Base-by-base conservation (phyloP, 371 early-diverging fungal species). In the Gilbertella persicaria region DNA sequence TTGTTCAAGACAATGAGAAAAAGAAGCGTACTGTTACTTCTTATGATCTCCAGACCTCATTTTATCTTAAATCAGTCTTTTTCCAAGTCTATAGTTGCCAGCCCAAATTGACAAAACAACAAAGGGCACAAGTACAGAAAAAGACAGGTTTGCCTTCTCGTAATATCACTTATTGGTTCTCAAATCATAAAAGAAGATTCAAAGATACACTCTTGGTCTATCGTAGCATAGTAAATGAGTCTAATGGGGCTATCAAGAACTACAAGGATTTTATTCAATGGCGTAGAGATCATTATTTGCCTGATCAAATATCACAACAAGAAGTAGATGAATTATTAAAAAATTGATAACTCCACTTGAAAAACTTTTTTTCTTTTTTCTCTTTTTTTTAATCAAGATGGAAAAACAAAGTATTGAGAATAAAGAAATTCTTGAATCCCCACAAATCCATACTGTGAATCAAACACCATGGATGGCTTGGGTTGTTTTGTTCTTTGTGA, bases 151-250 rank as follows among this genome's bases (percentile, higher is more conserved):
- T 76, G 12, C 51, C 60, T 10, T 60, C 72, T 13, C 64, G 75
- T n/a, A 71, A 66, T 23, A 66, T 75, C 25, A 75, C 75, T 12
- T 75, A 75, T 36, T 75, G 75, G 75, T 69, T 75, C 30, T 72
- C 75, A 4, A 75, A 75, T 39, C 72, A 69, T 23, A 71, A 72
- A 23, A 54, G 75, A 28, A 55, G 75, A 29, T 64, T 64, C 23
- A 45, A 50, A 16, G 29, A 28, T 0, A 44, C 53, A 6, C 45
- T 67, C n/a, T 16, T 41, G 13, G 16, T 47, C n/a, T 67, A 55
- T 35, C 44, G 50, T 21, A 38, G 49, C 35, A 14, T 21, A 5
- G 45, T 55, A 21, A 41, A 39, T 5, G 40, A 49, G 33, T 42
- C 29, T 12, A 20, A 48, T 10, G 50, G 46, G 19, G 20, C 14